Evolutionary conservation across 768 basidiomycete species (phyloP).

Genomic region (Kwoniella heveanensis): DNA sequence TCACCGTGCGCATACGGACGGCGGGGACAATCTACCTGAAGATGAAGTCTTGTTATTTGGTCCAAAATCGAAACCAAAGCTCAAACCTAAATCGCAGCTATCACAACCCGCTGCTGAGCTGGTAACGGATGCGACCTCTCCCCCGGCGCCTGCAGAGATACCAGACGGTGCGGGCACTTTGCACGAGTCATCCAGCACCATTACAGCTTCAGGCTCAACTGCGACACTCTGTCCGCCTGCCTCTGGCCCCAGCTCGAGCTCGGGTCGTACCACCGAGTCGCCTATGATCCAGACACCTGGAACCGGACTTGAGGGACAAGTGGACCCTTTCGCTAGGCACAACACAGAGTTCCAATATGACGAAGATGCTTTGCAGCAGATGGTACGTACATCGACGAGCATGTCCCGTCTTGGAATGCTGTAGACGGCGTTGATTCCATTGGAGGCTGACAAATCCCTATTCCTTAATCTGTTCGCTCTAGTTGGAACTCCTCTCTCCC

Average conservation of each 20-base stretch:
- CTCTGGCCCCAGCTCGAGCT: conserved; percentile 13
- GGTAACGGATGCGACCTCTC: background rate
- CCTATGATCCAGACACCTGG: conserved; percentile 21
- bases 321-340: conserved; percentile 1
- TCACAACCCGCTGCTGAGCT: background rate
- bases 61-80: conserved; percentile 7
- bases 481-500: conserved; percentile 44
- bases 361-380: conserved; percentile 26
- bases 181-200: background rate
- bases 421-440: too few relatives aligned
- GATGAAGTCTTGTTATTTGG: conserved; percentile 19
- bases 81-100: background rate
- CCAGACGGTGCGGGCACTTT: background rate
- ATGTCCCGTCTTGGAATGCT: too few relatives aligned
- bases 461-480: background rate
- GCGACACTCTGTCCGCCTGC: conserved; percentile 15
- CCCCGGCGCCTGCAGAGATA: background rate
- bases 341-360: background rate
- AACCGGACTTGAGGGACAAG: background rate
- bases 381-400: conserved; percentile 31
- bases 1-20: background rate
- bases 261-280: conserved; percentile 20
- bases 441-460: background rate
- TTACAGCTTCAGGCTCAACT: conserved; percentile 7
- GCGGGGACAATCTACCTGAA: background rate